phyloP scores from a whole-genome alignment of 106 monocot species.

The Gastrodia elata region DNA sequence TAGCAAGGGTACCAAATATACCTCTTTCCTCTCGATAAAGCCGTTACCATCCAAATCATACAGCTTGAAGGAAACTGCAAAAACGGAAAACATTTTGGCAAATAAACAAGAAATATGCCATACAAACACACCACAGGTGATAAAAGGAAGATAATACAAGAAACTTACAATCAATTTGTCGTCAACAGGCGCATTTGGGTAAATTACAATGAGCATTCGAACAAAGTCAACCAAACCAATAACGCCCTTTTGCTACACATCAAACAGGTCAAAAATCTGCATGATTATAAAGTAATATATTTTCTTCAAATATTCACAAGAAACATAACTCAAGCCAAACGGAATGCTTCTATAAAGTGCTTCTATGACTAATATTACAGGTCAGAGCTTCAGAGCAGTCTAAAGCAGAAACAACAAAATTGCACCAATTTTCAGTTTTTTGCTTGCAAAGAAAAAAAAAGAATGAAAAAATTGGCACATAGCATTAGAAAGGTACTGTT shows the following conservation, averaged over 20 bases:
- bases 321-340: background rate
- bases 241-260: conserved; percentile 75
- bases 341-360: background rate
- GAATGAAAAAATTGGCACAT: background rate
- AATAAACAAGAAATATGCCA: background rate
- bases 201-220: conserved; percentile 74
- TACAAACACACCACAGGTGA: background rate
- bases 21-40: conserved; percentile 85
- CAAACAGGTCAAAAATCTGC: conserved; percentile 96
- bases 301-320: background rate
- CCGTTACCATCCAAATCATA: conserved; percentile 78
- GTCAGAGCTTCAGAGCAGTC: too few relatives aligned
- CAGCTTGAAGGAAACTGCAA: conserved; percentile 86
- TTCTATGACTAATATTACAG: background rate
- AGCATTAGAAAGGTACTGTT: background rate
- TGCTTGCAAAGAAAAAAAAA: background rate
- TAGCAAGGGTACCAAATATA: conserved; percentile 9
- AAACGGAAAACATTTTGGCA: background rate
- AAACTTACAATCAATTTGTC: conserved; percentile 83
- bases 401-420: too few relatives aligned
- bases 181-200: conserved; percentile 69
- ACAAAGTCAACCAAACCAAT: conserved; percentile 98
- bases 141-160: conserved; percentile 5
- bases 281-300: background rate
- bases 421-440: background rate